Conservation (phyloP, 179 eudicot genomes). For the Amaranthus tricolor region DNA sequence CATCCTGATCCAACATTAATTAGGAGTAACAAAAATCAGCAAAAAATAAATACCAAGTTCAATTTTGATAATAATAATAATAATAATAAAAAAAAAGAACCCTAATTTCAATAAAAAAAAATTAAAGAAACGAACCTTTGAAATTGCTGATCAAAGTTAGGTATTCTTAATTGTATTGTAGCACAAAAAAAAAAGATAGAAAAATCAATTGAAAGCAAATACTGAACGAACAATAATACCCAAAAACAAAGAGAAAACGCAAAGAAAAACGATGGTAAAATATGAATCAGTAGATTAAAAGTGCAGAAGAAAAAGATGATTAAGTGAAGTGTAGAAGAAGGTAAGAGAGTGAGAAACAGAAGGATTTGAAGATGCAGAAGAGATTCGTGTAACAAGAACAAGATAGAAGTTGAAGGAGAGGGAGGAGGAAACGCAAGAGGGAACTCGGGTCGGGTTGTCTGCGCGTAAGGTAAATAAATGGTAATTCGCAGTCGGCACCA, state of each 20-base stretch:
- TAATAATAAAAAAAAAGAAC: constrained; percentile 10
- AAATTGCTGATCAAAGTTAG: constrained; percentile 2
- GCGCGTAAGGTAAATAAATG: too few species aligned
- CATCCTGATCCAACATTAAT: constrained; percentile 25
- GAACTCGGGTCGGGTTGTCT: too few species aligned
- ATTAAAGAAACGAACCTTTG: constrained; percentile 18
- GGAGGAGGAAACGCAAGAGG: too few species aligned
- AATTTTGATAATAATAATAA: not conserved
- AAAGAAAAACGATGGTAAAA: not conserved
- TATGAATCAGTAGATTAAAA: too few species aligned
- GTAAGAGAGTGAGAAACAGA: too few species aligned
- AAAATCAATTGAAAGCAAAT: not conserved
- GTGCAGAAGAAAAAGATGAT: too few species aligned
- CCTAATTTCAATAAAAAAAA: constrained; percentile 16
- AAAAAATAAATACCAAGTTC: not conserved
- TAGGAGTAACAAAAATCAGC: not conserved
- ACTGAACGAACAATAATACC: not conserved
- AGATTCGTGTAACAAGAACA: too few species aligned
- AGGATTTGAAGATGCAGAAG: too few species aligned
- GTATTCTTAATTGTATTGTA: not conserved
- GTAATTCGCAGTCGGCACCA: too few species aligned
- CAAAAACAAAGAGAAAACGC: not conserved
- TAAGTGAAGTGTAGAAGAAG: too few species aligned
- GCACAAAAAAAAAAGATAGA: not conserved
- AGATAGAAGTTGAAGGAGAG: too few species aligned